Percentiles rank a stretch among this genome's conserved stretches.
Conservation (phyloP, 2,329 filamentous ascomycete species). For the Fusarium burgessii region DNA sequence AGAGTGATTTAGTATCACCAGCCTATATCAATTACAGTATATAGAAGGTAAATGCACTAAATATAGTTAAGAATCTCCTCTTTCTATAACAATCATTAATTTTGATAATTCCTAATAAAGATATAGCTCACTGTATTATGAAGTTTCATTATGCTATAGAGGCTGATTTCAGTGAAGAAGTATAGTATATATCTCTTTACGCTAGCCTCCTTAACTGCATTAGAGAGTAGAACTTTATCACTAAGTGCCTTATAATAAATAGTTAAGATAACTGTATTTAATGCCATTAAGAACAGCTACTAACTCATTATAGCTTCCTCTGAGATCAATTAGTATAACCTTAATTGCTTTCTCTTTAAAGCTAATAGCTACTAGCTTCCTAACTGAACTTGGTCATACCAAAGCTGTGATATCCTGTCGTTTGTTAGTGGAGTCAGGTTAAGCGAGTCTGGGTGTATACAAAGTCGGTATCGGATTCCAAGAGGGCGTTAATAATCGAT, state of each 20-base stretch:
- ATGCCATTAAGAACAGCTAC: conserved; percentile 55
- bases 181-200: conserved; percentile 66
- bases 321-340: conserved; percentile 58
- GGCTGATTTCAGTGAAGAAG: conserved; percentile 60
- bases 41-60: conserved; percentile 61
- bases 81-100: conserved; percentile 50
- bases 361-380: conserved; percentile 57
- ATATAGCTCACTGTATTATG: conserved; percentile 8
- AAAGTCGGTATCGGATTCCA: conserved; percentile 47
- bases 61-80: conserved; percentile 64
- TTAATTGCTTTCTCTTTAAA: conserved; percentile 58
- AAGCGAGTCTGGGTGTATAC: conserved; percentile 25
- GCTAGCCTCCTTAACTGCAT: conserved; percentile 61
- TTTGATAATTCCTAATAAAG: fast-evolving
- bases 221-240: conserved; percentile 59
- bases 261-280: conserved; percentile 58
- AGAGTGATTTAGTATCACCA: conserved; percentile 19
- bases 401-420: conserved; percentile 60
- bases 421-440: neutral
- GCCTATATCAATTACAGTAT: conserved; percentile 52
- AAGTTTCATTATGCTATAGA: conserved; percentile 50
- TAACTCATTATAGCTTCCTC: conserved; percentile 55
- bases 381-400: conserved; percentile 58
- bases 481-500: conserved; percentile 55
- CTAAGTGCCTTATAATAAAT: conserved; percentile 52